Percentiles rank a stretch among this genome's conserved stretches.
Evolutionary conservation across 2,329 filamentous ascomycete genomes (phyloP).

Genomic region (Penicillium sp.): DNA sequence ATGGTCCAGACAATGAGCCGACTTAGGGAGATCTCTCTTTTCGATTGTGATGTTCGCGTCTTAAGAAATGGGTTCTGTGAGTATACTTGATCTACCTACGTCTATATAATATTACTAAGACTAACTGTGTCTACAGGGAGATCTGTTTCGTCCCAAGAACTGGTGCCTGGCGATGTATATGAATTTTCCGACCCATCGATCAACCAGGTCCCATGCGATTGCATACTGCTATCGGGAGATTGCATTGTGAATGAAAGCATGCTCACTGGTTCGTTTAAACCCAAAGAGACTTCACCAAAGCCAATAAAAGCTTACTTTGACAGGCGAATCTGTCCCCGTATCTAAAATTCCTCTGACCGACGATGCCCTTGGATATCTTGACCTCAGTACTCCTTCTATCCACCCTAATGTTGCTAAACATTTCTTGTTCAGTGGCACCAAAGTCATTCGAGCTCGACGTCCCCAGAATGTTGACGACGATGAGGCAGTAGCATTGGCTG

Average conservation of each 20-base stretch:
- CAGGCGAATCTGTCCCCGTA: slow-evolving; percentile 91
- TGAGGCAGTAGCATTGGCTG: slow-evolving; percentile 85
- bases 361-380: slow-evolving; percentile 72
- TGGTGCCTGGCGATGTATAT: slow-evolving; percentile 95
- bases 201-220: slow-evolving; percentile 87
- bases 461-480: slow-evolving; percentile 84
- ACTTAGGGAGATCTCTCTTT: slow-evolving; percentile 85
- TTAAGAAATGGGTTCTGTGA: slow-evolving; percentile 90
- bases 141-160: slow-evolving; percentile 78
- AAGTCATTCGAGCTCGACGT: slow-evolving; percentile 84
- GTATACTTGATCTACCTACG: slow-evolving; percentile 27
- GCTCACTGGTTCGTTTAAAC: slow-evolving; percentile 67
- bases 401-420: slow-evolving; percentile 81
- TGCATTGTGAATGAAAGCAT: slow-evolving; percentile 99
- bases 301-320: slow-evolving; percentile 19
- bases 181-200: slow-evolving; percentile 93
- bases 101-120: background rate
- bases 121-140: slow-evolving; percentile 61
- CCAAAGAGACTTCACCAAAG: background rate
- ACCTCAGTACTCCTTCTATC: slow-evolving; percentile 78
- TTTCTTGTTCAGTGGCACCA: slow-evolving; percentile 93
- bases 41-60: slow-evolving; percentile 93
- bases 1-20: slow-evolving; percentile 75
- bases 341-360: slow-evolving; percentile 86
- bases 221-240: slow-evolving; percentile 85